Evolutionary conservation across 306 rosid species (phyloP).

Genomic region (Luffa aegyptiaca): DNA sequence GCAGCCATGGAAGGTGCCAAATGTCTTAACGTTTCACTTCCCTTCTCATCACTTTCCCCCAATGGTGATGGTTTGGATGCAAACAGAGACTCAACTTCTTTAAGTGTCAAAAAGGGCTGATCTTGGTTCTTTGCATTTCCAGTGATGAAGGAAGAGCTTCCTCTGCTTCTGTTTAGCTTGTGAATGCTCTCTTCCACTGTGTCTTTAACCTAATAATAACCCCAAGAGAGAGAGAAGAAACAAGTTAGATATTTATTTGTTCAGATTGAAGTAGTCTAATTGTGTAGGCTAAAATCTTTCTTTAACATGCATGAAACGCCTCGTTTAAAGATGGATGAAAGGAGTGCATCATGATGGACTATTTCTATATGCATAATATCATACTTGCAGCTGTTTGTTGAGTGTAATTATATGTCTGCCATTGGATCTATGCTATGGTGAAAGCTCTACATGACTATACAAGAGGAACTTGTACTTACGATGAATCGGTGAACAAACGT

Average conservation of each 20-base stretch:
- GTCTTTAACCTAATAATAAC: slow-evolving; percentile 50
- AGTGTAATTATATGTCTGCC: background rate
- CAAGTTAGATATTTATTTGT: background rate
- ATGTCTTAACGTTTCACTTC: slow-evolving; percentile 37
- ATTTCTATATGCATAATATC: background rate
- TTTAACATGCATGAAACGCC: background rate
- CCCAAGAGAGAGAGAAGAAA: background rate
- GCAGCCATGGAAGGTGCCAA: slow-evolving; percentile 84
- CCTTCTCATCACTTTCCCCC: slow-evolving; percentile 36
- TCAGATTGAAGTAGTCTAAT: background rate
- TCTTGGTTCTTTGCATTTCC: slow-evolving; percentile 83
- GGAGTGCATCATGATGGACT: background rate
- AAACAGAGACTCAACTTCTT: slow-evolving; percentile 67
- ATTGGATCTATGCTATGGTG: background rate
- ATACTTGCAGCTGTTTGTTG: background rate
- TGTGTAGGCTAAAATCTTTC: background rate
- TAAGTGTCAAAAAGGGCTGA: slow-evolving; percentile 64
- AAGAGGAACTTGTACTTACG: slow-evolving; percentile 31
- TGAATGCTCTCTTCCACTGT: slow-evolving; percentile 87
- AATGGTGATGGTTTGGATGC: slow-evolving; percentile 32
- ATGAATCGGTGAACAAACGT: slow-evolving; percentile 82
- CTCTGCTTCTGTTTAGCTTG: slow-evolving; percentile 69
- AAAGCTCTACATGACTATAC: background rate
- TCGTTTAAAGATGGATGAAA: background rate
- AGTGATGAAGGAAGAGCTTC: slow-evolving; percentile 45